phyloP scores from a whole-genome alignment of 73 alveolate genomes.

The Tetrahymena borealis region DNA sequence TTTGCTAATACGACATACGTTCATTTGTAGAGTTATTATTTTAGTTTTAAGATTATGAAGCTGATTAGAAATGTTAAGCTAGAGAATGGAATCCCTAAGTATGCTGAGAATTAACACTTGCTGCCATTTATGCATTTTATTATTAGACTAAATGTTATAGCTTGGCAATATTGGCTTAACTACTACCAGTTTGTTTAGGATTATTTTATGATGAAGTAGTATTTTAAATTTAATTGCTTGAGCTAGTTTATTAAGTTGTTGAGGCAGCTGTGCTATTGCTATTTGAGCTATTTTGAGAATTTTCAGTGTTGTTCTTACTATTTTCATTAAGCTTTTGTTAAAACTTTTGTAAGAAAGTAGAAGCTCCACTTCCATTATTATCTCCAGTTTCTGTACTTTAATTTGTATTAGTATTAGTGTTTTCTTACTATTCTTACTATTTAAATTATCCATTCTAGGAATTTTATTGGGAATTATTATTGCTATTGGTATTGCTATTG shows the following conservation, averaged over 20 bases:
- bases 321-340: not conserved
- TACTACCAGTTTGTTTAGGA: not conserved
- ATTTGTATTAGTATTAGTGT: not conserved
- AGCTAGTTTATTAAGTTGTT: not conserved
- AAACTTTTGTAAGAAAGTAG: not conserved
- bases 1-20: not conserved
- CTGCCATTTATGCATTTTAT: not conserved
- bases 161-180: not conserved
- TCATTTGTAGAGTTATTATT: not conserved
- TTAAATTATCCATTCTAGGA: not conserved
- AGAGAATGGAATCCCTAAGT: not conserved
- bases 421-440: not conserved
- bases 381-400: not conserved
- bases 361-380: not conserved
- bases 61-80: not conserved
- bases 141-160: not conserved
- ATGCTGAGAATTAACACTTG: not conserved
- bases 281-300: not conserved
- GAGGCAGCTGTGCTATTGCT: not conserved
- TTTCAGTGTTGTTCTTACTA: not conserved
- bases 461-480: not conserved
- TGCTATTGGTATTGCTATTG: not conserved
- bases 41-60: not conserved
- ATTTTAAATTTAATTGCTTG: not conserved
- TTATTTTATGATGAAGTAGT: not conserved